Conservation (phyloP, 2,329 filamentous ascomycete genomes). For the Cryoendolithus antarcticus region DNA sequence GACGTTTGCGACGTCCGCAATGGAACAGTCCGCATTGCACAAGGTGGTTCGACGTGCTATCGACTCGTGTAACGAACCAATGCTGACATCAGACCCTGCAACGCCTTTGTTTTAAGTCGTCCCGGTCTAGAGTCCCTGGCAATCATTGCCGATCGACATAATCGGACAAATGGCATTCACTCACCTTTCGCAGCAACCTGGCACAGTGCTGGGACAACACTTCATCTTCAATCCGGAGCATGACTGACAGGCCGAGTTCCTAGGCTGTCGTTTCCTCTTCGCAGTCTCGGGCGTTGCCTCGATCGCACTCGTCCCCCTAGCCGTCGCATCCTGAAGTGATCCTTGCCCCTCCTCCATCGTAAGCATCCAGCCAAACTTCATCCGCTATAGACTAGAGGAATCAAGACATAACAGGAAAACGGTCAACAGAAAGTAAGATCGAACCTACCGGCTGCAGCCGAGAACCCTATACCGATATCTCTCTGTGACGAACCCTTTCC, state of each 20-base stretch:
- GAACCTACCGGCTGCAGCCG: too few species aligned
- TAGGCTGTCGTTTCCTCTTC: constrained; percentile 17
- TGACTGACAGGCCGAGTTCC: constrained; percentile 16
- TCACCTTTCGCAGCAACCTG: constrained; percentile 8
- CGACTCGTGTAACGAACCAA: neutral
- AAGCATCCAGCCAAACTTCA: too few species aligned
- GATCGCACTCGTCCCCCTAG: too few species aligned
- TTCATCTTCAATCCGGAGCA: constrained; percentile 20
- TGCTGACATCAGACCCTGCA: neutral
- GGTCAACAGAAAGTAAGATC: too few species aligned
- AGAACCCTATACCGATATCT: too few species aligned
- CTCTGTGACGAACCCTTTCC: too few species aligned
- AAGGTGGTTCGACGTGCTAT: neutral
- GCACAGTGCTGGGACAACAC: constrained; percentile 6
- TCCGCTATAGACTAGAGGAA: too few species aligned
- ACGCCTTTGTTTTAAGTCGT: too few species aligned
- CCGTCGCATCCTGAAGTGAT: too few species aligned
- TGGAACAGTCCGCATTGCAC: neutral
- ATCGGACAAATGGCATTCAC: constrained; percentile 2
- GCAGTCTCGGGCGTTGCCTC: constrained; percentile 1
- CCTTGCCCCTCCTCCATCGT: too few species aligned
- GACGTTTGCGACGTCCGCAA: constrained; percentile 1
- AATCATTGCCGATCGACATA: neutral
- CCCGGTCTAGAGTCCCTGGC: too few species aligned
- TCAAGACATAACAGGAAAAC: too few species aligned